phyloP scores from a whole-genome alignment of 805 yeast genomes.

The Candida saitoana region DNA sequence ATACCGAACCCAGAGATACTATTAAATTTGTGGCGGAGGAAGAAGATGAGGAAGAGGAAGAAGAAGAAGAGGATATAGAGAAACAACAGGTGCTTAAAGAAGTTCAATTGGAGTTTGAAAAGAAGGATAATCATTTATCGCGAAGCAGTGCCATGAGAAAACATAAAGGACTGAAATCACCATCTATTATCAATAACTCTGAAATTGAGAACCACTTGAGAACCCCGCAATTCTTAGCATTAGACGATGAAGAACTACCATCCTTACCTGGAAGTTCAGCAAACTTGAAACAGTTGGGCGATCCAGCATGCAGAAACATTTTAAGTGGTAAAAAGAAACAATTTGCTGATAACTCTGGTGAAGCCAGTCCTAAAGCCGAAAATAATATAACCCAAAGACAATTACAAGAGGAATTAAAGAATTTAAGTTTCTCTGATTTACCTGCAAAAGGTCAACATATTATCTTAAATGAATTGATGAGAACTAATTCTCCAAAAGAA shows the following conservation, averaged over 20 bases:
- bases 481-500: conserved; percentile 46
- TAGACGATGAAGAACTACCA: conserved; percentile 15
- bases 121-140: neutral
- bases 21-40: conserved; percentile 54
- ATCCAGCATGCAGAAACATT: neutral
- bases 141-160: neutral
- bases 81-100: conserved; percentile 7
- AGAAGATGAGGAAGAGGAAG: conserved; percentile 10
- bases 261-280: conserved; percentile 3
- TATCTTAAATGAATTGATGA: conserved; percentile 83
- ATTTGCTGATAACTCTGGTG: neutral
- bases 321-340: neutral
- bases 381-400: conserved; percentile 28
- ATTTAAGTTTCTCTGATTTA: conserved; percentile 69
- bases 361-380: conserved; percentile 7
- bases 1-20: conserved; percentile 57
- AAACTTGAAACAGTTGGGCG: neutral
- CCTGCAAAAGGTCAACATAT: conserved; percentile 91
- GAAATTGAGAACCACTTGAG: conserved; percentile 32
- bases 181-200: conserved; percentile 34
- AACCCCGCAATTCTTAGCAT: conserved; percentile 31
- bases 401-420: conserved; percentile 33
- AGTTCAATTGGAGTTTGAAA: neutral
- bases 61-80: neutral
- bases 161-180: conserved; percentile 16